Percentiles rank a stretch among this genome's conserved stretches.
Evolutionary conservation across 441 rosid genomes (phyloP).

Genomic region (Capsella rubella): DNA sequence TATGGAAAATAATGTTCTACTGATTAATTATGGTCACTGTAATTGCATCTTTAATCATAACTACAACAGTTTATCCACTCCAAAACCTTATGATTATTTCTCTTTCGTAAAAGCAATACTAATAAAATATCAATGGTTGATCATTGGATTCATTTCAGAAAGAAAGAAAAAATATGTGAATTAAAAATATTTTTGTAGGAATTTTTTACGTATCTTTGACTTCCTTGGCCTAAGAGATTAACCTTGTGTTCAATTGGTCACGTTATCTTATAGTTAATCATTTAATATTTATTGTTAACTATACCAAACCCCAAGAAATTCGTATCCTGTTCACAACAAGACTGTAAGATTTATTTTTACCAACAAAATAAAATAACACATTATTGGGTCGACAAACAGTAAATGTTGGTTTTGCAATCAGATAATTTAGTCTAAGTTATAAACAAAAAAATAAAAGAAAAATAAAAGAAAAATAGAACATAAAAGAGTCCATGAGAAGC

Average conservation of each 20-base stretch:
- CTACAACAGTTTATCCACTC: constrained; percentile 44
- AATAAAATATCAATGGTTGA: constrained; percentile 27
- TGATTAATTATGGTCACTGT: constrained; percentile 14
- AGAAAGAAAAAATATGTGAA: neutral
- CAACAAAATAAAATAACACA: constrained; percentile 34
- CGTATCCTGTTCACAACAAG: constrained; percentile 33
- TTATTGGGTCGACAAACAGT: constrained; percentile 26
- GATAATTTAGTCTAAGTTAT: constrained; percentile 1
- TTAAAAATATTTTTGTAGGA: constrained; percentile 9
- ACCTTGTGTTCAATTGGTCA: constrained; percentile 23
- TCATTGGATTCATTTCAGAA: constrained; percentile 21
- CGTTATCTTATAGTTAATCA: neutral
- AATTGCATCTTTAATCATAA: constrained; percentile 38
- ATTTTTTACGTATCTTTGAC: constrained; percentile 39
- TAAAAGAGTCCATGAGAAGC: constrained; percentile 43
- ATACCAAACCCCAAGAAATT: constrained; percentile 46
- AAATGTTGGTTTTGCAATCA: constrained; percentile 34
- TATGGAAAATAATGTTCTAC: neutral
- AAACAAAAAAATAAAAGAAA: neutral
- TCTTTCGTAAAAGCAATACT: constrained; percentile 27
- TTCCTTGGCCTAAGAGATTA: constrained; percentile 32
- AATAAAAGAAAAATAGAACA: constrained; percentile 3
- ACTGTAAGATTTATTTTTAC: constrained; percentile 15
- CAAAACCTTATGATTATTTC: constrained; percentile 37
- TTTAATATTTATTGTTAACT: neutral